Evolutionary conservation across 1,139 yeast genomes (phyloP), one percentile per base, ranked within the genome.

Genomic region (Blastobotrys illinoisensis): DNA sequence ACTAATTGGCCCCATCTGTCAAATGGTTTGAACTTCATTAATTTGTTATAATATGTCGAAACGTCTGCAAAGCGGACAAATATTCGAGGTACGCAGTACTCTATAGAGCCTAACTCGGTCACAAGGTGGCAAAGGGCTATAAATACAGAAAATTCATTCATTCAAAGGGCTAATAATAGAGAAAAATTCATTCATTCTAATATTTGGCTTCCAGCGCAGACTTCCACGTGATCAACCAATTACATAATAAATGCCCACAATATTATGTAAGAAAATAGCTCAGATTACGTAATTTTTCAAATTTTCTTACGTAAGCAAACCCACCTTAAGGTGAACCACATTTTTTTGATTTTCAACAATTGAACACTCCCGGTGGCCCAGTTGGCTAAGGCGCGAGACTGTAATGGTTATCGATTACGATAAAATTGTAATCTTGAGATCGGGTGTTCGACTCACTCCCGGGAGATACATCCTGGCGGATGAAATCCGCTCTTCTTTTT

Each of bases 391-490:
- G 86, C 86, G 86, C 83, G 83, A 82, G 87, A 81, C 87, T 82
- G 87, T 82, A 82, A 82, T 76, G 40, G 40, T 40, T 26, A 44
- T 43, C 45, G 68, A 68, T 75, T 65, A 32, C 40, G 40, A 32
- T 32, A 32, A 32, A 32, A 32, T 32, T 32, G 40, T 32, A 32
- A 82, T 82, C 86, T 82, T 81, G 85, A 81, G 85, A 82, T 82
- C 87, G 86, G 85, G 87, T 79, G 87, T 83, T 83, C 87, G 86
- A 82, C 81, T 82, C 87, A 79, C 87, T 83, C 86, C 83, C 86
- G 79, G 83, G 86, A 82, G 87, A 83, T 61, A 69, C 71, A 65
- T 69, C 72, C 75, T 72, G 67, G 56, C 14, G 40, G 40, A 5
- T 24, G 5, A 32, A 32, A 32, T 32, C 40, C 40, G 14, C 40